phyloP scores from a whole-genome alignment of 1,284 basidiomycete genomes.

The Pterulicium gracile region DNA sequence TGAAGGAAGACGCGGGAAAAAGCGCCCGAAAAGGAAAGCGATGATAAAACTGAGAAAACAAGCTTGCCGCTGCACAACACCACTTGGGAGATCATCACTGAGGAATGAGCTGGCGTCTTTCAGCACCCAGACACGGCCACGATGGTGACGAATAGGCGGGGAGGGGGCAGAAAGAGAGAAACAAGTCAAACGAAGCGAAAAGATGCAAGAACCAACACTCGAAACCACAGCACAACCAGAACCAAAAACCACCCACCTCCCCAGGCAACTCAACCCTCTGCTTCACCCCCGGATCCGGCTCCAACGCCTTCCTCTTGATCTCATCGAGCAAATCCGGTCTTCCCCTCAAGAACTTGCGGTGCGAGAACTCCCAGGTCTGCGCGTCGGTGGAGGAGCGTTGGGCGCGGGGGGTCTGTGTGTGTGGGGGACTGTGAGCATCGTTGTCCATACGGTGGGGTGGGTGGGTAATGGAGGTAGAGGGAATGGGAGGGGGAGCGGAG shows the following conservation, averaged over 20 bases:
- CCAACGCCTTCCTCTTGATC: constrained; percentile 77
- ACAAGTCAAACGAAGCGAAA: constrained; percentile 3
- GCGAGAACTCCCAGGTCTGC: constrained; percentile 85
- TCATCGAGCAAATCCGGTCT: constrained; percentile 77
- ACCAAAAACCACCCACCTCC: constrained; percentile 35
- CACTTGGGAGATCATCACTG: too few relatives aligned
- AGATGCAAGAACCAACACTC: background rate
- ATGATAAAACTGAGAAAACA: too few relatives aligned
- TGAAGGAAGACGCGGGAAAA: too few relatives aligned
- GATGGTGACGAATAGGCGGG: too few relatives aligned
- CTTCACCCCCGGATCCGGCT: constrained; percentile 57
- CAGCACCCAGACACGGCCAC: too few relatives aligned
- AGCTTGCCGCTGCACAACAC: too few relatives aligned
- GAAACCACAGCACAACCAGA: constrained; percentile 2
- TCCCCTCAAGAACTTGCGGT: constrained; percentile 75
- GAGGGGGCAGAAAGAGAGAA: too few relatives aligned
- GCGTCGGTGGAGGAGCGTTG: constrained; percentile 70
- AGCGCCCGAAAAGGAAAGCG: too few relatives aligned
- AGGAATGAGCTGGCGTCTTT: too few relatives aligned
- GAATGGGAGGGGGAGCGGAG: constrained; percentile 3
- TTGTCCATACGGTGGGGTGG: too few relatives aligned
- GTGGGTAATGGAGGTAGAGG: too few relatives aligned
- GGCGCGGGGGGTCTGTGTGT: constrained; percentile 65
- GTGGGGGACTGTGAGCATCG: constrained; percentile 6
- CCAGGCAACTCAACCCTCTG: constrained; percentile 68